Percentiles rank a stretch among this genome's conserved stretches.
These are phyloP conservation scores for Stephanodiscus minutulus DNA, from an alignment of 108 stramenopile genomes.

Conservation along the genomic window DNA sequence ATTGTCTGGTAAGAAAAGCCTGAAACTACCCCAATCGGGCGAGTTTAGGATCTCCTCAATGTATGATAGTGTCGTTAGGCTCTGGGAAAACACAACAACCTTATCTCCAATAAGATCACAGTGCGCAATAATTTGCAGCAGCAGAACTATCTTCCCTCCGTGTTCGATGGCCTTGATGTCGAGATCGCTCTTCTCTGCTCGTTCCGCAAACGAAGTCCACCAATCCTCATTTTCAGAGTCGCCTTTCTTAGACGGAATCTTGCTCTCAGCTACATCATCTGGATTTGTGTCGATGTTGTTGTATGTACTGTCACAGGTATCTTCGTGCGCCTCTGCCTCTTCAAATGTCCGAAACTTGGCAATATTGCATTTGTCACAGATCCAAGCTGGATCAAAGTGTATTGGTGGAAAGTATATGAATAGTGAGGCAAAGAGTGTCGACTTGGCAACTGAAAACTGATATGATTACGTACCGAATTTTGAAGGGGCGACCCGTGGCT, in stretches of 20 bases:
- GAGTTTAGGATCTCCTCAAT: conserved; percentile 56
- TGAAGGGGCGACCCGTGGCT: conserved; percentile 28
- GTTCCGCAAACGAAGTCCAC: conserved; percentile 54
- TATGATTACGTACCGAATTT: conserved; percentile 12
- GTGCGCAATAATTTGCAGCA: conserved; percentile 70
- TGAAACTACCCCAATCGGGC: conserved; percentile 55
- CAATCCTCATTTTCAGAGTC: conserved; percentile 30
- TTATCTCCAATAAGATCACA: conserved; percentile 61
- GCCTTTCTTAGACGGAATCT: conserved; percentile 6
- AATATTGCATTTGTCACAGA: conserved; percentile 37
- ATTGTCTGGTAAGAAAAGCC: conserved; percentile 24
- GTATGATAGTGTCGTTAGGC: conserved; percentile 67
- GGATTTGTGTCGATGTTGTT: conserved; percentile 18
- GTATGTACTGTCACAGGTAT: conserved; percentile 29
- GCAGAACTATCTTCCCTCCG: conserved; percentile 67
- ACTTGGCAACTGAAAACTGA: neutral
- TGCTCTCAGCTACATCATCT: neutral
- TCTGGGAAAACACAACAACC: conserved; percentile 74
- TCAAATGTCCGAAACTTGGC: conserved; percentile 44
- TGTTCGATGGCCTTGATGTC: conserved; percentile 46
- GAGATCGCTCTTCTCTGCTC: conserved; percentile 38
- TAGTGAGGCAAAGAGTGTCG: neutral
- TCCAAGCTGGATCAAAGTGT: conserved; percentile 39
- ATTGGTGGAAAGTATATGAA: neutral
- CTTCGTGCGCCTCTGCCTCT: conserved; percentile 46